Evolutionary conservation across 2,329 filamentous ascomycete species (phyloP), one percentile per base, ranked within the genome.

Genomic region (Alternaria ventricosa): DNA sequence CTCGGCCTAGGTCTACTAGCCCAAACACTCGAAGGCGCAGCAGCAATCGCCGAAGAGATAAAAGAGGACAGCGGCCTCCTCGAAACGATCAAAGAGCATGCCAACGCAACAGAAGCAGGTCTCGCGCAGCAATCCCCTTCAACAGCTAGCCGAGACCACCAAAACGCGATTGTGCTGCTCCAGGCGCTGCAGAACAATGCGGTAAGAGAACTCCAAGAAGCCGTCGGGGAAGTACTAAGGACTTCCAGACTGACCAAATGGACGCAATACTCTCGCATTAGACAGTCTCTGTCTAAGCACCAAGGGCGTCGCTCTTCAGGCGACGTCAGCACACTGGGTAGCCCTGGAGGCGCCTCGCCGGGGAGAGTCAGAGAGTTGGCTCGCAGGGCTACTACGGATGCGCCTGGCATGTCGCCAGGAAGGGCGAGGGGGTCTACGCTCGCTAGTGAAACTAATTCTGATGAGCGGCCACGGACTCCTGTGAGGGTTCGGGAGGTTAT

Each of bases 131-230:
- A 75, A 56, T 61, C 64, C 5, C 57, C 65, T 10, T 67, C 66
- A 41, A 68, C 70, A 33, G 70, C 70, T 22, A 73, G 74, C 4
- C 68, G 76, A 44, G 75, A 80, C 44, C 75, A 74, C 56, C 75
- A 79, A 23, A 80, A 80, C 63, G 73, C 75, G 11, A 64, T 80
- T 28, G 77, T 79, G 33, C 64, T 80, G 44, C 57, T 80, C 23
- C 75, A 79, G 61, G 77, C 75, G 22, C 61, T 79, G 57, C 64
- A 69, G 44, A 74, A 71, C 23, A 76, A 80, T 60, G 74, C 72
- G 64, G 78, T 78, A 69, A 72, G 75, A 55, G 36, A 64, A 56
- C 60, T 64, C 44, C 51, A 55, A 57, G 20, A 54, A 28, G 61
- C 61, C 28, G 54, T 62, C 28, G 27, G 20, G 28, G 45, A 36